Evolutionary conservation across 805 yeast species (phyloP), one percentile per base, ranked within the genome.

Genomic region (Clavispora asparagi): DNA sequence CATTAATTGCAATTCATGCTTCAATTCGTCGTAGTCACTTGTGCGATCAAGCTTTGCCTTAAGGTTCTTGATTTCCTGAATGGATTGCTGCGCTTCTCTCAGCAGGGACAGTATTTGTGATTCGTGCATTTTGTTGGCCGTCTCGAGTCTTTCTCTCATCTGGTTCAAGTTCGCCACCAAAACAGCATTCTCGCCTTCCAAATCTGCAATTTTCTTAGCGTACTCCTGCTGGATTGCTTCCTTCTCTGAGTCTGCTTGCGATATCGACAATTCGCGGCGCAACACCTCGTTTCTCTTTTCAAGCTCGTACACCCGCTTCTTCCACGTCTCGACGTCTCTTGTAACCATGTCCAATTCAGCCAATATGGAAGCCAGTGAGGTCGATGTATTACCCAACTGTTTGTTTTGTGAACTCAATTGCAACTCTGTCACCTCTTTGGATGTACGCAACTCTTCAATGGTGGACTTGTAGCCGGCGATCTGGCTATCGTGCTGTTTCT

Each of bases 201-300:
- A 60, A 51, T 81, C 83, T 17, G 71, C 64, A 16, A 81, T 62
- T 56, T 75, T 76, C 51, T 73, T 74, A 41, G 67, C 68, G 46
- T 67, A 71, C 39, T 63, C 67, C 48, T 73, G 75, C 44, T 67
- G 67, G 25, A 76, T 40, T 12, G 52, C 53, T 60, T 74, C 50
- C 53, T 64, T 53, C 68, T 77, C 58, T 57, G 70, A 52, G 64
- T 79, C 73, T 44, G 77, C 73, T 33, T 78, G 78, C 2, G 80
- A 73, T 39, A 71, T 64, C 37, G 85, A 78, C 43, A 90, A 62
- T 45, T 85, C 85, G 14, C 81, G 72, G 48, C 88, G 77, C 44
- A 90, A 70, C 42, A 83, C 83, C 57, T 86, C 87, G 57, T 89
- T 91, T 48, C 96, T 74, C 50, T 78, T 78, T 61, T 89, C 95